These are phyloP conservation scores for Gossypium stocksii DNA, from an alignment of 345 rosid genomes.

Conservation along the genomic window DNA sequence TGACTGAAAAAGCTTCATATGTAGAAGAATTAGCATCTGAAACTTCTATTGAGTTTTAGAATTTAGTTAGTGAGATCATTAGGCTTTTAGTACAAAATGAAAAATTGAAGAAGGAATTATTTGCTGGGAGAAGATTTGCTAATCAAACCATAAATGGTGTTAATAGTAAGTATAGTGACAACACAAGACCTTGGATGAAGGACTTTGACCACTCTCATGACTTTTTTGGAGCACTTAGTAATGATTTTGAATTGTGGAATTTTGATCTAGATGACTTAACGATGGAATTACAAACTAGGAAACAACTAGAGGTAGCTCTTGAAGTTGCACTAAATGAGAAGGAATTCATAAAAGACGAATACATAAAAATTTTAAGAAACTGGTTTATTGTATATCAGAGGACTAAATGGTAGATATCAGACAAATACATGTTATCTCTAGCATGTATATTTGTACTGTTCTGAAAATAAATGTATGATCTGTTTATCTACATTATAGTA, in stretches of 20 bases:
- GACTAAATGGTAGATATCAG: background rate
- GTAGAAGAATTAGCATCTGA: slow-evolving; percentile 94
- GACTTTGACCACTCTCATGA: slow-evolving; percentile 68
- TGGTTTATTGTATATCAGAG: too few relatives aligned
- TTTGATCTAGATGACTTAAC: slow-evolving; percentile 70
- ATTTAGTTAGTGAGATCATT: too few relatives aligned
- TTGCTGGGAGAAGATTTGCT: too few relatives aligned
- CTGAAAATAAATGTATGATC: too few relatives aligned
- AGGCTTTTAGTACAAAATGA: too few relatives aligned
- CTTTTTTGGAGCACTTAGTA: slow-evolving; percentile 35
- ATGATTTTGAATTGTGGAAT: slow-evolving; percentile 75
- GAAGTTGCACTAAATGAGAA: slow-evolving; percentile 82
- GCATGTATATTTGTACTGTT: too few relatives aligned
- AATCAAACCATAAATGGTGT: too few relatives aligned
- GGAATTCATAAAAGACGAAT: slow-evolving; percentile 75
- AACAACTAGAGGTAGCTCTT: slow-evolving; percentile 74
- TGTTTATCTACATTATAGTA: too few relatives aligned
- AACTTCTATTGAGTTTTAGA: slow-evolving; percentile 80
- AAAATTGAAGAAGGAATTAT: too few relatives aligned
- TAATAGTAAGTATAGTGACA: too few relatives aligned
- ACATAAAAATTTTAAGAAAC: slow-evolving; percentile 63
- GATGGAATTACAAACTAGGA: slow-evolving; percentile 81
- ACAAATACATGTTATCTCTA: too few relatives aligned
- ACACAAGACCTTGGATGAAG: slow-evolving; percentile 49
- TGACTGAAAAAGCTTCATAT: slow-evolving; percentile 48